Conservation (phyloP, 2,329 filamentous ascomycete species). For the Fusarium hainanense region DNA sequence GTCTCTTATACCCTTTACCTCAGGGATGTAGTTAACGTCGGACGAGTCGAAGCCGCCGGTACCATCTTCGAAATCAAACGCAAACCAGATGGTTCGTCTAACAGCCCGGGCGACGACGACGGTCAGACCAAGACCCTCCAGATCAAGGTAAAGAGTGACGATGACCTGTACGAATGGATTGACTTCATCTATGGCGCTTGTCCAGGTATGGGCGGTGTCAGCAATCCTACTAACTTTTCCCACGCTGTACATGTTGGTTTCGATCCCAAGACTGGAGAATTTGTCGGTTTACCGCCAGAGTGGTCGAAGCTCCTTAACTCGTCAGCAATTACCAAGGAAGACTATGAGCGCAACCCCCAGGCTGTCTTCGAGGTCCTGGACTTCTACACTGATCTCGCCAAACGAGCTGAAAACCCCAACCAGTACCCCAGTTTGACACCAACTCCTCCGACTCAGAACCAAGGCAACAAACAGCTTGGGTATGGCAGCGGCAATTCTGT, state of each 20-base stretch:
- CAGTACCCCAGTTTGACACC: constrained; percentile 76
- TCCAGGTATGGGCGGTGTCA: constrained; percentile 97
- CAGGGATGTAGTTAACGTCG: constrained; percentile 88
- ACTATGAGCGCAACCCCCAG: constrained; percentile 96
- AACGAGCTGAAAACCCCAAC: constrained; percentile 76
- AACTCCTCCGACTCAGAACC: constrained; percentile 67
- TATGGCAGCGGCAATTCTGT: constrained; percentile 68
- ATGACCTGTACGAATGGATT: constrained; percentile 98
- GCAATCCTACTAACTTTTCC: constrained; percentile 97
- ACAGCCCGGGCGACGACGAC: constrained; percentile 81
- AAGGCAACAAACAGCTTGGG: constrained; percentile 71
- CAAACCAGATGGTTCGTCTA: constrained; percentile 73
- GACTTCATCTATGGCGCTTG: constrained; percentile 97
- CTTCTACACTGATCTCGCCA: constrained; percentile 87
- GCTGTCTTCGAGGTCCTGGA: constrained; percentile 84
- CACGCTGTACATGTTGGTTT: constrained; percentile 98
- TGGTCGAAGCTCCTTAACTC: constrained; percentile 98
- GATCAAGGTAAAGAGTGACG: constrained; percentile 93
- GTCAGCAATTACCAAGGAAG: constrained; percentile 97
- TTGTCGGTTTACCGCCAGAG: constrained; percentile 92
- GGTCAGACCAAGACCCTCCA: constrained; percentile 84
- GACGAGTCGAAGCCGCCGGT: constrained; percentile 88
- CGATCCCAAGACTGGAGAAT: constrained; percentile 93
- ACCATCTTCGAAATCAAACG: constrained; percentile 96
- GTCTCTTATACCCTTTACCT: constrained; percentile 86